A percentile compares a stretch with the other conserved stretches of the same genome.
These are phyloP conservation scores for Botrytis galanthina DNA, from an alignment of 2,329 filamentous ascomycete species.

Conservation along the genomic window DNA sequence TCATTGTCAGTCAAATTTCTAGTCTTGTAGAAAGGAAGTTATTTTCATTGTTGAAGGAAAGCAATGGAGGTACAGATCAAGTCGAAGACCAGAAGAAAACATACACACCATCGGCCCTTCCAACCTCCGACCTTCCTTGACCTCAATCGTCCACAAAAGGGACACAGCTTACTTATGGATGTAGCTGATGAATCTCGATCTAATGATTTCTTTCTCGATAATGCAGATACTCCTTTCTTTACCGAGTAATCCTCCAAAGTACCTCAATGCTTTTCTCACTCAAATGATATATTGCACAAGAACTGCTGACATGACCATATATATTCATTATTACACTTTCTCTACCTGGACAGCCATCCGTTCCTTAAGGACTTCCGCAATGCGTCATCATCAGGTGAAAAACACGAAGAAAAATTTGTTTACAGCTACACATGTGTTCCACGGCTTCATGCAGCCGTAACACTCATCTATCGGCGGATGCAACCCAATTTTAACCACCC, in stretches of 20 bases:
- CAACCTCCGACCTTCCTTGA: neutral
- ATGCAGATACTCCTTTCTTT: slow-evolving; percentile 10
- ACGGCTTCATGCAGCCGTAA: slow-evolving; percentile 14
- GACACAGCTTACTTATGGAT: too few relatives aligned
- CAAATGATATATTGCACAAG: slow-evolving; percentile 13
- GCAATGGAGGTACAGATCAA: neutral
- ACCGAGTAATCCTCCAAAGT: slow-evolving; percentile 3
- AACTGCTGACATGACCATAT: slow-evolving; percentile 20
- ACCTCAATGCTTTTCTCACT: neutral
- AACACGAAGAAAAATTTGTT: slow-evolving; percentile 15
- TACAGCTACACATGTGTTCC: slow-evolving; percentile 21
- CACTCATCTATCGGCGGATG: slow-evolving; percentile 21
- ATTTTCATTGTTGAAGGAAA: neutral
- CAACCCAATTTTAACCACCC: slow-evolving; percentile 17
- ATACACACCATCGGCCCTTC: slow-evolving; percentile 2
- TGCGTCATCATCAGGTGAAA: slow-evolving; percentile 20
- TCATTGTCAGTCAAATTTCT: slow-evolving; percentile 1
- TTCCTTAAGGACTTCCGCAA: slow-evolving; percentile 12
- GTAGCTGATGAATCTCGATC: neutral
- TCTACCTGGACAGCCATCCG: neutral
- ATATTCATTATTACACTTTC: slow-evolving; percentile 4
- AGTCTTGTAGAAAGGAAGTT: neutral
- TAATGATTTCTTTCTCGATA: neutral
- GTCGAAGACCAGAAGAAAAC: neutral
- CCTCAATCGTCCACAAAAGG: neutral